A percentile compares a stretch with the other conserved stretches of the same genome.
These are phyloP conservation scores for Takashimella tepidaria DNA, from an alignment of 1,284 basidiomycete genomes.

Conservation along the genomic window DNA sequence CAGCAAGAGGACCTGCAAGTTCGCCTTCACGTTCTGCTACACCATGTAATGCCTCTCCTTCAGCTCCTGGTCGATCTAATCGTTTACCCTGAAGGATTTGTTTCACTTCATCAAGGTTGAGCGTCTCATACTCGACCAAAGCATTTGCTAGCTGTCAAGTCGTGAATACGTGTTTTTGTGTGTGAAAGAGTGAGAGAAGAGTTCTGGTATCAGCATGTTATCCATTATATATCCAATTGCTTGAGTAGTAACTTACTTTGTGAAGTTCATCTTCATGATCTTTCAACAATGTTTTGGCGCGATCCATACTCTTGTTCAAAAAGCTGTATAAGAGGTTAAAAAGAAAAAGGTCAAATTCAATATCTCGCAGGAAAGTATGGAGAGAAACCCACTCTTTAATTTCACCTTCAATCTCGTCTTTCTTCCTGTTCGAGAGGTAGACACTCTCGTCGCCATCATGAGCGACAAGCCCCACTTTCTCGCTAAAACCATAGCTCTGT, in stretches of 20 bases:
- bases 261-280: conserved; percentile 73
- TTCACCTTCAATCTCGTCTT: conserved; percentile 78
- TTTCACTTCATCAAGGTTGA: conserved; percentile 75
- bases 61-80: conserved; percentile 49
- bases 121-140: conserved; percentile 88
- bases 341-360: not conserved
- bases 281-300: conserved; percentile 65
- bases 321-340: conserved; percentile 52
- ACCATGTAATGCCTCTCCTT: conserved; percentile 28
- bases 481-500: conserved; percentile 74
- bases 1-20: conserved; percentile 22
- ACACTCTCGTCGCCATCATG: conserved; percentile 68
- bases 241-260: conserved; percentile 52
- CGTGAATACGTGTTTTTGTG: too few relatives aligned
- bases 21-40: conserved; percentile 22
- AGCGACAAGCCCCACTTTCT: conserved; percentile 69
- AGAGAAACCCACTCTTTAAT: conserved; percentile 51
- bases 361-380: not conserved
- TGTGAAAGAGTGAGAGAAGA: too few relatives aligned
- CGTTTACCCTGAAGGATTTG: conserved; percentile 76
- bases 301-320: conserved; percentile 65
- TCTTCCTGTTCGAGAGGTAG: conserved; percentile 64
- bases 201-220: too few relatives aligned
- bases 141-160: conserved; percentile 84
- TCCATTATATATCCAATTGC: not conserved